Base-by-base conservation (phyloP, 257 asterid species). In the Solanum lignicaule region DNA sequence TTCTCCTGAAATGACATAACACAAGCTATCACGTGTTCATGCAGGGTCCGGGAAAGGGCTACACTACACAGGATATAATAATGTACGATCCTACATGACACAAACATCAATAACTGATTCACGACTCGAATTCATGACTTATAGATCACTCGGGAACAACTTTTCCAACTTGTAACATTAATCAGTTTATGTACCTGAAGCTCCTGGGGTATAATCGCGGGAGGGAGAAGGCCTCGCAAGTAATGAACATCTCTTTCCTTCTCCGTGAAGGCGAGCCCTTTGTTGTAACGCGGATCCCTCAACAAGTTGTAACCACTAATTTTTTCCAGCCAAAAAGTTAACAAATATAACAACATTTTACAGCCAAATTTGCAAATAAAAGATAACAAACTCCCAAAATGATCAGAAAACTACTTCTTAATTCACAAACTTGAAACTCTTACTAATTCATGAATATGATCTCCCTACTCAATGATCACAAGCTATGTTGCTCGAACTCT, bases 231-330 rank as follows among this genome's bases (percentile, higher is more conserved):
- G 27, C 99, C 97, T 2, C 94, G 92, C 92, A 96, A 90, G 91
- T 95, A 96, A 89, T 96, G 98, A 78, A 95, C 92, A 83, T 94
- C 97, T 91, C 99, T 93, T 92, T 96, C 99, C 43, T 87, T 92
- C 87, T 93, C 98, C 7, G 95, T 91, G 86, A 95, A 95, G 0
- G 98, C 96, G 72, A 96, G 98, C 36, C 98, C 99, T 92, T 96
- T 96, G 95, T 95, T 96, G 90, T 93, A 96, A 72, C 90, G 94
- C 6, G 99, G 98, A 87, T 95, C 98, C 90, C 98, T 94, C 93
- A 95, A 87, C 93, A 96, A 87, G 89, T 27, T 91, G 89, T 90
- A 93, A 39, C 98, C 98, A 86, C 98, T 96, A 62, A 4, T 23
- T 32, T 78, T 65, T 23, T 71, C 46, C 86, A 72, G 20, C 13